These are phyloP conservation scores for Durotheca rogersii DNA, from an alignment of 495 filamentous ascomycete genomes.

Conservation along the genomic window DNA sequence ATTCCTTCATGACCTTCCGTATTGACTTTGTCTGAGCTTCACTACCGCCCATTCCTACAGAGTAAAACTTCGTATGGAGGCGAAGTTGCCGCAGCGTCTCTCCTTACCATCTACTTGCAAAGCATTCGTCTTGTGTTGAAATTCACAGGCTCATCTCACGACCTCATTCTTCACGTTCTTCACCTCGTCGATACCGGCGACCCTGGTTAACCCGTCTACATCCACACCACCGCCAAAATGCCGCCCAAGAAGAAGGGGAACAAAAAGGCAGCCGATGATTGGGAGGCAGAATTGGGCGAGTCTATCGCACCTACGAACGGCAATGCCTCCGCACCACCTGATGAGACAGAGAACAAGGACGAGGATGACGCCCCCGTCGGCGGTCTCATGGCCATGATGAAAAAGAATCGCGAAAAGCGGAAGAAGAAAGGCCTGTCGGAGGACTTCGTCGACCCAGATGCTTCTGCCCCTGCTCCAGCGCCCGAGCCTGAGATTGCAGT, in stretches of 20 bases:
- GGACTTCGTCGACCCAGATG: slow-evolving; percentile 74
- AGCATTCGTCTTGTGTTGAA: no score
- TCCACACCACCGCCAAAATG: slow-evolving; percentile 53
- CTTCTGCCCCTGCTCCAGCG: slow-evolving; percentile 51
- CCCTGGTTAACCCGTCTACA: neutral
- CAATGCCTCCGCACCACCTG: slow-evolving; percentile 40
- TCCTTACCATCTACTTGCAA: no score
- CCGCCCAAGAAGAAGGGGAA: slow-evolving; percentile 92
- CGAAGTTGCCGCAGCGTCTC: no score
- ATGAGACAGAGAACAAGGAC: slow-evolving; percentile 52
- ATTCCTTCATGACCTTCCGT: no score
- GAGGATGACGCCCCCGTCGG: slow-evolving; percentile 53
- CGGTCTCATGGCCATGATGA: slow-evolving; percentile 81
- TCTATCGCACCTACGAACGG: slow-evolving; percentile 54
- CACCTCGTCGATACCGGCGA: no score
- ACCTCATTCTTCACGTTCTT: no score
- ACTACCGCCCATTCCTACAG: no score
- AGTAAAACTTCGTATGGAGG: no score
- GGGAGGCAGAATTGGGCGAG: slow-evolving; percentile 95
- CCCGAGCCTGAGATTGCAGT: slow-evolving; percentile 55
- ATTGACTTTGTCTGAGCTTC: no score
- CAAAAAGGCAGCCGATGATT: slow-evolving; percentile 86
- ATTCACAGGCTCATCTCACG: no score
- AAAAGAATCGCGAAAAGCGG: slow-evolving; percentile 88
- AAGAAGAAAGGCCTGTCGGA: slow-evolving; percentile 85